Conservation (phyloP, 768 basidiomycete species). For the Piloderma croceum region DNA sequence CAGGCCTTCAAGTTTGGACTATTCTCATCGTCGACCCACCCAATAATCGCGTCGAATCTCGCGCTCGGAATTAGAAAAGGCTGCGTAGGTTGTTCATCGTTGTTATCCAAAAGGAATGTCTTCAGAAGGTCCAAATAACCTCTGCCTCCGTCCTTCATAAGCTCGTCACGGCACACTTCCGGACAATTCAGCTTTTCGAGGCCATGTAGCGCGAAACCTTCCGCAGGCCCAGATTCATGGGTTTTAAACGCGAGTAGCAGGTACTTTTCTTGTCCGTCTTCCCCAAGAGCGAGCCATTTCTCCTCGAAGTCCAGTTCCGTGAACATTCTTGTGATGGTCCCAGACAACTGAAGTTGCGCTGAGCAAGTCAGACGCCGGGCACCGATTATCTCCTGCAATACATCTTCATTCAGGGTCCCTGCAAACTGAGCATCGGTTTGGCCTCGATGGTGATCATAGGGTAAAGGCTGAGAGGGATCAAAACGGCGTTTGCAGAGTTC, state of each 20-base stretch:
- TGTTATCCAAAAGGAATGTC: constrained; percentile 7
- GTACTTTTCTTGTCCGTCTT: neutral
- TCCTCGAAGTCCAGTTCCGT: constrained; percentile 8
- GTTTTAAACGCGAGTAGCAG: neutral
- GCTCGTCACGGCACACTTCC: constrained; percentile 1
- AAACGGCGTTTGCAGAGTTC: constrained; percentile 2
- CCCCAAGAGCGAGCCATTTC: constrained; percentile 4
- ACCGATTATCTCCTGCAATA: neutral
- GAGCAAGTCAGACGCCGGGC: constrained; percentile 1
- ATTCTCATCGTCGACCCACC: neutral
- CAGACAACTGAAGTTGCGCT: constrained; percentile 1
- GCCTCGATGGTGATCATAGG: constrained; percentile 4
- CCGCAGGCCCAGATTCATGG: neutral
- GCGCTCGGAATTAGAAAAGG: constrained; percentile 5
- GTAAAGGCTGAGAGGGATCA: constrained; percentile 5
- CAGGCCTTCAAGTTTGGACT: neutral
- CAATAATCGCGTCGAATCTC: neutral
- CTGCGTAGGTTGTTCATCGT: constrained; percentile 8
- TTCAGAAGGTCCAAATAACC: constrained; percentile 9
- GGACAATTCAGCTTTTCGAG: neutral
- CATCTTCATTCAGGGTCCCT: constrained; percentile 2
- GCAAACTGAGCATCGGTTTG: neutral
- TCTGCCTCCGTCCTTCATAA: constrained; percentile 3
- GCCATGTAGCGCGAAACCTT: neutral
- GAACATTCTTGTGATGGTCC: constrained; percentile 3